A percentile compares a stretch with the other conserved stretches of the same genome.
phyloP scores from a whole-genome alignment of 2,329 filamentous ascomycete genomes.

The Cercospora nicotianae region DNA sequence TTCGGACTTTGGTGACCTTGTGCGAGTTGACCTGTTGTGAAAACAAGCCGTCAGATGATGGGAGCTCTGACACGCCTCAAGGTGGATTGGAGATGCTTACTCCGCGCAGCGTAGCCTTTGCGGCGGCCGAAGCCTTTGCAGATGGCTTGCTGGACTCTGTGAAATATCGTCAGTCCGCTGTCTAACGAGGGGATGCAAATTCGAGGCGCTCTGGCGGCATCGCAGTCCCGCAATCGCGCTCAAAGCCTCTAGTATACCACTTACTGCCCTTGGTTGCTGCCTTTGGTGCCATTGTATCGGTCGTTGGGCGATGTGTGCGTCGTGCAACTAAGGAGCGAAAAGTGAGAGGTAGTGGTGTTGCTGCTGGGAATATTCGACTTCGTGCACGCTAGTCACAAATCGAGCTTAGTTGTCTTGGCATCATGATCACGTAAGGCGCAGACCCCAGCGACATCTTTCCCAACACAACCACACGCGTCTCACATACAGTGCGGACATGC shows the following conservation, averaged over 20 bases:
- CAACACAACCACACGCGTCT: not conserved
- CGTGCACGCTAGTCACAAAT: not conserved
- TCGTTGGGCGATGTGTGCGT: constrained; percentile 21
- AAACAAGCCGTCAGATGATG: constrained; percentile 55
- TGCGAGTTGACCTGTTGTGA: constrained; percentile 65
- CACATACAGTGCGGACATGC: not conserved
- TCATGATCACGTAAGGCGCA: not conserved
- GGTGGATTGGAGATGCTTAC: constrained; percentile 62
- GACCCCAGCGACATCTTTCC: not conserved
- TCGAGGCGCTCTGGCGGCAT: constrained; percentile 9
- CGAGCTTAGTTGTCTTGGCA: not conserved
- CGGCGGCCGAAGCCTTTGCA: constrained; percentile 82
- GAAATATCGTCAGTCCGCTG: constrained; percentile 34
- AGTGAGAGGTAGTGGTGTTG: not conserved
- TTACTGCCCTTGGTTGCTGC: constrained; percentile 29
- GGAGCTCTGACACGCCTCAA: constrained; percentile 52
- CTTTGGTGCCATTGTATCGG: constrained; percentile 37
- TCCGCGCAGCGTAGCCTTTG: constrained; percentile 94
- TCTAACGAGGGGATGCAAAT: not conserved
- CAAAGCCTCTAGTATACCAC: constrained; percentile 10
- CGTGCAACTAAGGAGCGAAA: constrained; percentile 26
- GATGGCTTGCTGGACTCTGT: constrained; percentile 60
- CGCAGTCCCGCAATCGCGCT: not conserved
- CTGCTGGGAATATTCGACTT: not conserved
- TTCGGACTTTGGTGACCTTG: constrained; percentile 91